Percentiles rank a stretch among this genome's conserved stretches.
phyloP scores from a whole-genome alignment of 177 flowering plant species.

The Vitis hybrid region DNA sequence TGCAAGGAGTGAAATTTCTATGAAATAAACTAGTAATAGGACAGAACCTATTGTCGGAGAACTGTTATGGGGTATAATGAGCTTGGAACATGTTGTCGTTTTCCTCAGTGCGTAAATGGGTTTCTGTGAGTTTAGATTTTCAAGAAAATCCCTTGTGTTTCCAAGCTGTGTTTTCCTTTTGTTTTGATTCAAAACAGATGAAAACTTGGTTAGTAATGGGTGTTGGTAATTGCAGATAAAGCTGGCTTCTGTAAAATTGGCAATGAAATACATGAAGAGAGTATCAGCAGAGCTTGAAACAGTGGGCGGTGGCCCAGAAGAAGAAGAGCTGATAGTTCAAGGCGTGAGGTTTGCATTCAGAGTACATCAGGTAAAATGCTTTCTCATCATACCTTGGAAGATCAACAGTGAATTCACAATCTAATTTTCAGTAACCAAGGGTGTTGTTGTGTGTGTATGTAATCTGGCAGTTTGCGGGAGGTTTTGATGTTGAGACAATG shows the following conservation, averaged over 20 bases:
- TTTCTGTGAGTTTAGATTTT: too few relatives aligned
- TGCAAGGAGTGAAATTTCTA: background rate
- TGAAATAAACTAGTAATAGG: background rate
- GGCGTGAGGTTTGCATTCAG: constrained; percentile 93
- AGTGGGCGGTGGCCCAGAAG: constrained; percentile 69
- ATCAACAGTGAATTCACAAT: background rate
- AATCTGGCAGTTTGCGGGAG: constrained; percentile 84
- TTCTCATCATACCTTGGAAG: background rate
- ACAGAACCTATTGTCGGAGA: background rate
- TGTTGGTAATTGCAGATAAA: constrained; percentile 58
- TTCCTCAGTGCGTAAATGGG: too few relatives aligned
- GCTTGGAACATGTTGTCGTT: too few relatives aligned
- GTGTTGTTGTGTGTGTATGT: background rate
- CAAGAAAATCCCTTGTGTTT: background rate
- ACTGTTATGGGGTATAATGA: too few relatives aligned
- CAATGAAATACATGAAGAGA: constrained; percentile 90
- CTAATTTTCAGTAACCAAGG: background rate
- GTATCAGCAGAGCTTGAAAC: constrained; percentile 84
- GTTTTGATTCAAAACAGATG: background rate
- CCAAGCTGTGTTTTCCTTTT: background rate
- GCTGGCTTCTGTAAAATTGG: constrained; percentile 87
- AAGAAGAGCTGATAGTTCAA: constrained; percentile 90
- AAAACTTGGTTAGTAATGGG: background rate
- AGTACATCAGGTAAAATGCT: constrained; percentile 91
- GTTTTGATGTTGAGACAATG: constrained; percentile 96